phyloP scores from a whole-genome alignment of 768 basidiomycete genomes.

The Leccinum pellstonianum region DNA sequence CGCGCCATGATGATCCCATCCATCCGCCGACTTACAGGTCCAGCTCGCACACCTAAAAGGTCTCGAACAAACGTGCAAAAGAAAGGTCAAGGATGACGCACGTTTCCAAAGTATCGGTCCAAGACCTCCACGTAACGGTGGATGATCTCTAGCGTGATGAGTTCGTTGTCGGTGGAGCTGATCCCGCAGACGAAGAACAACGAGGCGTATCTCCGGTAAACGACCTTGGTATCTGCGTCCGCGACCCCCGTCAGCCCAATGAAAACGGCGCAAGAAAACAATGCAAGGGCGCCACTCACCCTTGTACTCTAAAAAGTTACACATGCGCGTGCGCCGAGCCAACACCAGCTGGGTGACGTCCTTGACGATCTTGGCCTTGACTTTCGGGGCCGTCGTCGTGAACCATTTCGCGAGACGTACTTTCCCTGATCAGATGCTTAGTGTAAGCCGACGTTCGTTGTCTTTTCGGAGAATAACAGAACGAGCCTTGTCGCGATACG shows the following conservation, averaged over 20 bases:
- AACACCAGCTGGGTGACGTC: constrained; percentile 94
- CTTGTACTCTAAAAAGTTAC: constrained; percentile 96
- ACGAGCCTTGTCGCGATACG: constrained; percentile 85
- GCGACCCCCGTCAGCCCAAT: constrained; percentile 27
- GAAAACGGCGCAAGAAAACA: neutral
- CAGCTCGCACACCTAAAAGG: constrained; percentile 75
- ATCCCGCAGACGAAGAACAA: constrained; percentile 94
- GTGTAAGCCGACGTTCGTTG: constrained; percentile 9
- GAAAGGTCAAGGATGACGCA: constrained; percentile 20
- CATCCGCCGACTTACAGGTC: constrained; percentile 63
- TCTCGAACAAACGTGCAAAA: neutral
- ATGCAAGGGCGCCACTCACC: constrained; percentile 44
- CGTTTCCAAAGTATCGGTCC: constrained; percentile 55
- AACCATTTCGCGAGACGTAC: constrained; percentile 97
- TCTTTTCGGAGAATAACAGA: constrained; percentile 6
- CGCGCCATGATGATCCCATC: neutral
- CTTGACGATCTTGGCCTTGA: constrained; percentile 88
- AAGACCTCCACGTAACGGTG: constrained; percentile 94
- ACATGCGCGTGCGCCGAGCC: constrained; percentile 85
- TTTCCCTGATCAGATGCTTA: constrained; percentile 58
- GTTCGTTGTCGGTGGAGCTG: constrained; percentile 82
- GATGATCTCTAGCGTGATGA: constrained; percentile 87
- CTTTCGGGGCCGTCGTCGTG: constrained; percentile 74
- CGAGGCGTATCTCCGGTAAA: constrained; percentile 94
- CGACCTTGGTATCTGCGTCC: constrained; percentile 71